phyloP scores from a whole-genome alignment of 306 rosid species.

The Lotus japonicus region DNA sequence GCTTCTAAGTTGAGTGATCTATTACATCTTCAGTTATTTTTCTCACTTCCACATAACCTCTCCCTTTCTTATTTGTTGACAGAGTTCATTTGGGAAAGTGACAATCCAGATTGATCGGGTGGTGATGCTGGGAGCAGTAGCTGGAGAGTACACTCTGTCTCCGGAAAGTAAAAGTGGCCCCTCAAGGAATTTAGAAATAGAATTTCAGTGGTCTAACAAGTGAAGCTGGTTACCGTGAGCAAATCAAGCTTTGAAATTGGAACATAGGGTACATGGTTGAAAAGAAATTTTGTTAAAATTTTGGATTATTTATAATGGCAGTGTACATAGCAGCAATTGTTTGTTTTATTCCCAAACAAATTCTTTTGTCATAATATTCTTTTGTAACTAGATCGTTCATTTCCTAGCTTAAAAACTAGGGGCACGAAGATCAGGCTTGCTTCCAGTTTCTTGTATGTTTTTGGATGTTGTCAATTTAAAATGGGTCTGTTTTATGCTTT shows the following conservation, averaged over 20 bases:
- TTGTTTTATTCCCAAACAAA: conserved; percentile 34
- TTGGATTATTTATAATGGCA: conserved; percentile 48
- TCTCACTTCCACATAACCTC: background rate
- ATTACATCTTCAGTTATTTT: background rate
- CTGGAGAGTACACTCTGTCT: conserved; percentile 88
- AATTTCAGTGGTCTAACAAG: conserved; percentile 98
- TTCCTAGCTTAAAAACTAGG: conserved; percentile 20
- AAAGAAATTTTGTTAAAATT: conserved; percentile 23
- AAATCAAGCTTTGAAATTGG: conserved; percentile 26
- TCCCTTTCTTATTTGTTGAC: conserved; percentile 25
- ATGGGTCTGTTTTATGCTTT: conserved; percentile 12
- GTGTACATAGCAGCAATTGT: conserved; percentile 54
- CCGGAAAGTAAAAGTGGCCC: conserved; percentile 96
- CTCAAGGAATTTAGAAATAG: conserved; percentile 88
- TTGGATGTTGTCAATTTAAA: conserved; percentile 29
- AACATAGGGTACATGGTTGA: conserved; percentile 21
- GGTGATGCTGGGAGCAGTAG: conserved; percentile 91
- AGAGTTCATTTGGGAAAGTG: conserved; percentile 97
- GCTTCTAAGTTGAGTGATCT: too few relatives aligned
- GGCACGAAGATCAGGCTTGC: conserved; percentile 27
- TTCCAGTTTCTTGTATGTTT: conserved; percentile 14
- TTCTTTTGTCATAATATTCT: conserved; percentile 45
- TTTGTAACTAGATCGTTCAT: conserved; percentile 39
- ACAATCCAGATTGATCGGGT: conserved; percentile 96
- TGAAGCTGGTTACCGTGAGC: conserved; percentile 23